Percentiles rank a stretch among this genome's conserved stretches.
These are phyloP conservation scores for Usnea hakonensis DNA, from an alignment of 495 filamentous ascomycete genomes.

Conservation along the genomic window DNA sequence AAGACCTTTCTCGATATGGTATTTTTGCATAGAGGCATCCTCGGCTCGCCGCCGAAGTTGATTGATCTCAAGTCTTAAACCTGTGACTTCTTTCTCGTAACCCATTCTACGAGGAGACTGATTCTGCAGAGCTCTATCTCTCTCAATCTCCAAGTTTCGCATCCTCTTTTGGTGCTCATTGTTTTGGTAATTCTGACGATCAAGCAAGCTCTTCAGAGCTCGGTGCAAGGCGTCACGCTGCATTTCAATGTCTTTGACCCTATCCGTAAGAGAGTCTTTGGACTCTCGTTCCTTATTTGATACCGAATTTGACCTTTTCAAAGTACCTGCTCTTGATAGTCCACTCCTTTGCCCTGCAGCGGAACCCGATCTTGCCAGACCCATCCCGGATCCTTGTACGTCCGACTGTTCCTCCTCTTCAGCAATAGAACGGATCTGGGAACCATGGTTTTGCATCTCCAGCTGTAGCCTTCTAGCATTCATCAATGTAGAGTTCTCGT, in stretches of 20 bases:
- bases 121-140: slow-evolving; percentile 59
- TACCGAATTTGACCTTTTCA: slow-evolving; percentile 53
- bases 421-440: slow-evolving; percentile 54
- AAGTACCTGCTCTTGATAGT: slow-evolving; percentile 28
- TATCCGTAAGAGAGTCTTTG: slow-evolving; percentile 65
- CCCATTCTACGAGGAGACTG: slow-evolving; percentile 63
- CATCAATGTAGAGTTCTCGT: slow-evolving; percentile 55
- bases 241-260: slow-evolving; percentile 83
- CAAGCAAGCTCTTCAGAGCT: slow-evolving; percentile 77
- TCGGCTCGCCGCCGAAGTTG: slow-evolving; percentile 80
- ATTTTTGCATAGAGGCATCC: slow-evolving; percentile 94
- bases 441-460: slow-evolving; percentile 44
- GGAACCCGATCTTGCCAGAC: slow-evolving; percentile 56
- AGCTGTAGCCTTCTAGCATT: slow-evolving; percentile 46
- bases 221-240: slow-evolving; percentile 89
- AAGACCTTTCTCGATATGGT: slow-evolving; percentile 89
- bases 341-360: slow-evolving; percentile 34
- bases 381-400: slow-evolving; percentile 32
- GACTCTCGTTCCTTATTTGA: slow-evolving; percentile 55
- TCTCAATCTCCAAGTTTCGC: slow-evolving; percentile 65
- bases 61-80: slow-evolving; percentile 75
- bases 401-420: slow-evolving; percentile 44
- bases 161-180: slow-evolving; percentile 73
- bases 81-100: slow-evolving; percentile 73
- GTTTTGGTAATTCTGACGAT: slow-evolving; percentile 74